Percentiles rank a stretch among this genome's conserved stretches.
These are phyloP conservation scores for Venturia oleaginea DNA, from an alignment of 2,329 filamentous ascomycete genomes.

Conservation along the genomic window DNA sequence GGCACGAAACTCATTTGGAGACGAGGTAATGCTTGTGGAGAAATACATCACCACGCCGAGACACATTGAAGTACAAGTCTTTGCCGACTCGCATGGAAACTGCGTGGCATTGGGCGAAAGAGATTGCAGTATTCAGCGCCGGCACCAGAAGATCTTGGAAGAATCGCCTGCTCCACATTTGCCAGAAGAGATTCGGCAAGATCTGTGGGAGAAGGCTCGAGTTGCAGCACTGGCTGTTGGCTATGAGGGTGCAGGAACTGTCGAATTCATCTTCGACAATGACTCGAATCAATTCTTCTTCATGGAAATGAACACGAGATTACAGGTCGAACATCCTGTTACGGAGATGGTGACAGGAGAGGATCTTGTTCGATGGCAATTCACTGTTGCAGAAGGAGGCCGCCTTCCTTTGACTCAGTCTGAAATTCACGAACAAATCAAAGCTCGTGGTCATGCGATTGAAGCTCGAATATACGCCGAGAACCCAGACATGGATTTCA, in stretches of 20 bases:
- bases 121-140: slow-evolving; percentile 56
- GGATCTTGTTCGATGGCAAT: slow-evolving; percentile 91
- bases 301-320: slow-evolving; percentile 68
- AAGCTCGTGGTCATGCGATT: slow-evolving; percentile 72
- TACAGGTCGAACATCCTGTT: slow-evolving; percentile 96
- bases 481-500: slow-evolving; percentile 82
- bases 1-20: slow-evolving; percentile 54
- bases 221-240: slow-evolving; percentile 54
- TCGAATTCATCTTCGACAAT: slow-evolving; percentile 63
- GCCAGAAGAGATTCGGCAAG: slow-evolving; percentile 49
- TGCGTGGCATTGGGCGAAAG: slow-evolving; percentile 55
- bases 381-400: slow-evolving; percentile 70
- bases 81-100: slow-evolving; percentile 57
- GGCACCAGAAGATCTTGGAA: slow-evolving; percentile 59
- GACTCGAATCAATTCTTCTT: slow-evolving; percentile 58
- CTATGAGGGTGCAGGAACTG: slow-evolving; percentile 58
- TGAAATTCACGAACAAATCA: slow-evolving; percentile 61
- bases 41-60: slow-evolving; percentile 59
- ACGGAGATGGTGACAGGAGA: slow-evolving; percentile 70
- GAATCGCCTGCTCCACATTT: slow-evolving; percentile 57
- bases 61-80: slow-evolving; percentile 60
- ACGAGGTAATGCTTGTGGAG: slow-evolving; percentile 58
- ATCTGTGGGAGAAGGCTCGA: slow-evolving; percentile 56
- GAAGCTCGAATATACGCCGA: slow-evolving; percentile 97
- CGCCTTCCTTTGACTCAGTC: slow-evolving; percentile 56